Percentiles rank a stretch among this genome's conserved stretches.
Conservation (phyloP, 2,329 filamentous ascomycete species). For the Didymella keratinophila region DNA sequence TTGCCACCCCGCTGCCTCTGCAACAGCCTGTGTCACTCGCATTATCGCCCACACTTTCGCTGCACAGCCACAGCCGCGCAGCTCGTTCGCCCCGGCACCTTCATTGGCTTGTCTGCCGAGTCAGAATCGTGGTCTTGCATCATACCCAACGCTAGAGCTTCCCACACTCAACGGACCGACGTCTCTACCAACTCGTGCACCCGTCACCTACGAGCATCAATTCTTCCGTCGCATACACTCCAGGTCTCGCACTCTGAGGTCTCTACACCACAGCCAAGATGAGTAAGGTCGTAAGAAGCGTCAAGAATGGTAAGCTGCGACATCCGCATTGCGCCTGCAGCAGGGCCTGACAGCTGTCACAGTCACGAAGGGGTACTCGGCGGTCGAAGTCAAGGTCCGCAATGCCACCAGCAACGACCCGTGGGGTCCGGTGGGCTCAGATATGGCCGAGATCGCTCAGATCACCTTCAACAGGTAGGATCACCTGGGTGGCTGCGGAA, state of each 20-base stretch:
- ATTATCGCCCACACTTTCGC: conserved; percentile 9
- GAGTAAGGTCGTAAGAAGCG: conserved; percentile 96
- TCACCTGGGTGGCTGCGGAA: conserved; percentile 3
- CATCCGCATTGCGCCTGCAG: conserved; percentile 4
- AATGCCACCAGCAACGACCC: conserved; percentile 91
- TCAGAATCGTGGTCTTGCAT: conserved; percentile 21
- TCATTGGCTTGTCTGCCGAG: conserved; percentile 20
- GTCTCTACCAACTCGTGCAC: conserved; percentile 9
- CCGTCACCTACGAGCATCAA: conserved; percentile 13
- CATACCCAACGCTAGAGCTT: conserved; percentile 25
- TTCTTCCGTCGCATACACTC: conserved; percentile 20
- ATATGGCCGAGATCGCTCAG: conserved; percentile 98
- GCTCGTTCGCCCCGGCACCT: conserved; percentile 16
- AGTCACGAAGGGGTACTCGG: conserved; percentile 97
- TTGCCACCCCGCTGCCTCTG: conserved; percentile 23
- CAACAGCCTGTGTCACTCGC: conserved; percentile 16
- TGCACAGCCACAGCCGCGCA: conserved; percentile 20
- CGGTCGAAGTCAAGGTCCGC: conserved; percentile 91
- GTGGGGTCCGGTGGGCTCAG: conserved; percentile 96
- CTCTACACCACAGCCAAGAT: conserved; percentile 60
- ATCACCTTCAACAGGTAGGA: conserved; percentile 96
- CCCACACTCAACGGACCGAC: conserved; percentile 20
- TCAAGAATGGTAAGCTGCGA: conserved; percentile 64
- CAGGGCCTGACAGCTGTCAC: conserved; percentile 4
- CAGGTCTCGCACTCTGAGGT: conserved; percentile 2